Evolutionary conservation across 148 eudicot genomes (phyloP), one percentile per base, ranked within the genome.

Genomic region (Silene conica): DNA sequence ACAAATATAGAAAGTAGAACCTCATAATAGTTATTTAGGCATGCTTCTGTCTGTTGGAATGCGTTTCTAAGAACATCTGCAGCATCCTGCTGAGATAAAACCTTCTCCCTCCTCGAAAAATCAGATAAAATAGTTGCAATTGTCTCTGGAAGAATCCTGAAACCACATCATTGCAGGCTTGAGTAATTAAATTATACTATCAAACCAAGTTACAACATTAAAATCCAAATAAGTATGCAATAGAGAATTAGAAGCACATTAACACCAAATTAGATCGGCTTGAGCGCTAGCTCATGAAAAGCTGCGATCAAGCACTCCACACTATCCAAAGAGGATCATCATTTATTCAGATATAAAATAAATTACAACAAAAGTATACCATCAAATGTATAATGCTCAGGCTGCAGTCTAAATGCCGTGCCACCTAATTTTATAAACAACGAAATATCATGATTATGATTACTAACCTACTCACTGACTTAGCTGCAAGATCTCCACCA

Each of bases 381-480:
- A 45, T 48, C 3, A 69, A 16, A 25, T 69, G 72, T 50, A 41
- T 14, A 52, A 69, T 45, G 2, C 14, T 69, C 72, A 11, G 56
- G 43, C 20, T n/a, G 3, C 71, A 21, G 22, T 4, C 57, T 21
- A 46, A 67, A 28, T 20, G 22, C 26, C 8, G n/a, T 6, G 57
- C 18, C 22, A 0, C 4, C 8, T 26, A 15, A 21, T 6, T 6
- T 28, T 16, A n/a, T 20, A 7, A 46, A 46, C 14, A 16, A 45
- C 63, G 22, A 23, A 28, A 28, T 28, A 28, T 28, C 31, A 28
- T 28, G 31, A 28, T 28, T 28, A 28, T 28, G 48, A 72, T 67
- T 46, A 87, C 97, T 88, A 67, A 94, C 98, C 85, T 89, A 97
- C 98, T 87, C 75, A 86, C 97, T 77, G 89, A 86, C 64, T 80